These are phyloP conservation scores for Schizochytrium sp. DNA, from an alignment of 108 stramenopile species.

Conservation along the genomic window DNA sequence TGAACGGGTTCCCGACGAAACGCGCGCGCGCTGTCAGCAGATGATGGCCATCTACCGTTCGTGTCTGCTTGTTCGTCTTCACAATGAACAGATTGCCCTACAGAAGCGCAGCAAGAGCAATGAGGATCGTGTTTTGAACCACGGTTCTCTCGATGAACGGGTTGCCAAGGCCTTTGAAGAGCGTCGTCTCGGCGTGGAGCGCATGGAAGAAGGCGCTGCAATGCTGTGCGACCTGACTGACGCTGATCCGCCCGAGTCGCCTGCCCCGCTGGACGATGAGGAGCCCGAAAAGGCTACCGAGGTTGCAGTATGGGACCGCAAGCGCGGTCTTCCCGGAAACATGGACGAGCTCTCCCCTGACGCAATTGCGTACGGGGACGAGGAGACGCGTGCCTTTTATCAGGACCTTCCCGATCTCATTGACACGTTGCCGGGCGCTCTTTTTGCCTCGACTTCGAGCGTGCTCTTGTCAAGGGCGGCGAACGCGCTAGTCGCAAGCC, in stretches of 20 bases:
- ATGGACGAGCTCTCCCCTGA: not conserved
- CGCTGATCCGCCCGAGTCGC: not conserved
- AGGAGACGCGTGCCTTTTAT: not conserved
- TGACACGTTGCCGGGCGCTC: not conserved
- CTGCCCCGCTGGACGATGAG: not conserved
- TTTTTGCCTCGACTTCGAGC: not conserved
- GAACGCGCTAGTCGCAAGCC: not conserved
- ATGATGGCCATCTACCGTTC: not conserved
- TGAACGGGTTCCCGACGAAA: not conserved
- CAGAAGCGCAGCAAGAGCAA: not conserved
- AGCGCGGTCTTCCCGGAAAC: not conserved
- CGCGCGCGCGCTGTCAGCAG: not conserved
- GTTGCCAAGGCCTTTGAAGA: not conserved
- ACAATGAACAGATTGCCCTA: not conserved
- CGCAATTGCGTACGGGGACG: not conserved
- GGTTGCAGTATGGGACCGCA: not conserved
- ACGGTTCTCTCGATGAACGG: not conserved
- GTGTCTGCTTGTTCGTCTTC: not conserved
- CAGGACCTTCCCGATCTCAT: not conserved
- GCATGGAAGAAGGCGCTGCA: not conserved
- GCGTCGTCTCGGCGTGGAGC: not conserved
- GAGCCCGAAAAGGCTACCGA: not conserved
- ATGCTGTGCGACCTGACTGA: not conserved
- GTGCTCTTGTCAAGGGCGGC: not conserved
- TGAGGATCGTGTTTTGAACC: not conserved